Conservation (phyloP, 2,329 filamentous ascomycete species). For the Hymenoscyphus salicellus region DNA sequence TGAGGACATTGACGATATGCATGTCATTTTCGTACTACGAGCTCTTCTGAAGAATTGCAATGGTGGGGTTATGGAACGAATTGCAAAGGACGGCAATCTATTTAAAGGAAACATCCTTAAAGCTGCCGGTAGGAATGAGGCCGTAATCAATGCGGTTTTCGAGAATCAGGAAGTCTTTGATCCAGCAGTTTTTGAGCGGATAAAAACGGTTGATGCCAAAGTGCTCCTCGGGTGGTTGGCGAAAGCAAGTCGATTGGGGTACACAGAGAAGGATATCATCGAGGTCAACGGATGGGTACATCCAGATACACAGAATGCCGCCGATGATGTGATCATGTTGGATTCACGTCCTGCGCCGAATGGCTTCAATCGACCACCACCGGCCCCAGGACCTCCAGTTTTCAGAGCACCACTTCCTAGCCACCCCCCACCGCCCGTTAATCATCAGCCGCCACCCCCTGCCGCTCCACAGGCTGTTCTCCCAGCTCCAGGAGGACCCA, state of each 20-base stretch:
- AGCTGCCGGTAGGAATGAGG: constrained; percentile 15
- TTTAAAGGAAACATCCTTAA: constrained; percentile 23
- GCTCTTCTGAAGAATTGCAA: constrained; percentile 30
- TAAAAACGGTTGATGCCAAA: constrained; percentile 26
- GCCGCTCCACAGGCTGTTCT: neutral
- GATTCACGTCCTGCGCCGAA: neutral
- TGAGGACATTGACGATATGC: constrained; percentile 21
- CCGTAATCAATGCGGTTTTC: constrained; percentile 23
- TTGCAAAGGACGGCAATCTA: constrained; percentile 24
- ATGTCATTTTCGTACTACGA: constrained; percentile 30
- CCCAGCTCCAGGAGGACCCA: neutral
- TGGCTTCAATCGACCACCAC: neutral
- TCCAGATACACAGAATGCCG: constrained; percentile 11
- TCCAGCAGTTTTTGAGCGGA: constrained; percentile 16
- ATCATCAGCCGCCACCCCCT: neutral
- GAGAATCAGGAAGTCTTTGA: constrained; percentile 22
- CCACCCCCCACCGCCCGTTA: neutral
- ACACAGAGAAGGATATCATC: constrained; percentile 28
- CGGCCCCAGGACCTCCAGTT: neutral
- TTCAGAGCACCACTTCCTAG: neutral
- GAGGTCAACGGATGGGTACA: constrained; percentile 28
- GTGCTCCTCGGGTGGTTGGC: constrained; percentile 30
- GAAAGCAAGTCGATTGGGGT: constrained; percentile 30
- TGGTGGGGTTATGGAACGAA: constrained; percentile 21
- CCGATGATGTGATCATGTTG: neutral